phyloP scores from a whole-genome alignment of 169 alveolate species.

The Eimeria acervulina region DNA sequence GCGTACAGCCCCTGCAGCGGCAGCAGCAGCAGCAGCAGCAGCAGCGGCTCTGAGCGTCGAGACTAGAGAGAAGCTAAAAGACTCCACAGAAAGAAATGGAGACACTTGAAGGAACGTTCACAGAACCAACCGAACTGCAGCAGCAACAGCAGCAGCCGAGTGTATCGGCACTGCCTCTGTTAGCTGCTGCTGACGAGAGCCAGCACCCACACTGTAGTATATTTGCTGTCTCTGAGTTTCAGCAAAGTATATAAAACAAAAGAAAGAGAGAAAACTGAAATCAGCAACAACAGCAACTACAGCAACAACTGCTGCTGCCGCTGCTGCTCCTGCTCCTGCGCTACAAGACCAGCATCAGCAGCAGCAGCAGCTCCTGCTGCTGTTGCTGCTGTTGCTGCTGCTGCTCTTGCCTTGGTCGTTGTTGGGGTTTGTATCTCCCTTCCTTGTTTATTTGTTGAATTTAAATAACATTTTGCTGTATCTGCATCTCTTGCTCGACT shows the following conservation, averaged over 20 bases:
- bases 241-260: not conserved
- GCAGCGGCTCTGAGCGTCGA: not conserved
- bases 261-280: not conserved
- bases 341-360: constrained; percentile 4
- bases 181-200: not conserved
- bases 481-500: not conserved
- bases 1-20: constrained; percentile 18
- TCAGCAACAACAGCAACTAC: not conserved
- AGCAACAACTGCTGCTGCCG: constrained; percentile 29
- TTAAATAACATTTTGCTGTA: not conserved
- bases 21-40: constrained; percentile 24
- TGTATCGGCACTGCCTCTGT: constrained; percentile 31
- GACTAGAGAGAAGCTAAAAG: not conserved
- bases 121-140: not conserved
- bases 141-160: constrained; percentile 32
- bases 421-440: too few species aligned
- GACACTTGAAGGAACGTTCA: not conserved
- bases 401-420: not conserved
- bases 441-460: not conserved
- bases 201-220: not conserved
- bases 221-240: constrained; percentile 13
- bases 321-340: constrained; percentile 38
- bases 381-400: not conserved
- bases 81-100: not conserved
- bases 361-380: constrained; percentile 2